Base-by-base conservation (phyloP, 2,329 filamentous ascomycete genomes). In the Ilyonectria sp. region DNA sequence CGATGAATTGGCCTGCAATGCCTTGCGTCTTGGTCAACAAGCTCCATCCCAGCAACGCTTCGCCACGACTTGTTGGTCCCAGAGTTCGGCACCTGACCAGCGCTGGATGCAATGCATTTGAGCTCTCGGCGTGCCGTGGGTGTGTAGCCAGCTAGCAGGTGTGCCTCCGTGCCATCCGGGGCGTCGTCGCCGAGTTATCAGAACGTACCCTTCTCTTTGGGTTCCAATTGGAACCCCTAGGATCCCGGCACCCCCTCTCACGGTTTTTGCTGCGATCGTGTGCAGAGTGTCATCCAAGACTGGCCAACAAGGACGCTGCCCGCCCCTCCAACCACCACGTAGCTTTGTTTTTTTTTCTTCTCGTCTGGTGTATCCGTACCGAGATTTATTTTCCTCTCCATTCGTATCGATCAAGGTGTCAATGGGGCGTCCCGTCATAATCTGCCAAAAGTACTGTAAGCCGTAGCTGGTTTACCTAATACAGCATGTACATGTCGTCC, bases 271-370 rank as follows among this genome's bases (percentile, higher is more conserved):
- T 37, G 58, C 63, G 58, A 66, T 66, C 58, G 58, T 47, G 37
- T 61, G 58, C 58, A 66, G 63, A 43, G 53, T 66, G n/a, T 58
- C 63, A 57, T 61, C 57, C 58, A 57, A 55, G 58, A 46, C 46
- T 29, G 37, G 40, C 63, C 58, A 66, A 66, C 63, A 54, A 62
- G 44, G 43, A n/a, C 15, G 37, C 44, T 47, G 58, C 63, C 58
- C 63, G 57, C 63, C 57, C 63, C 60, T 60, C 56, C 63, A 50
- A 40, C 50, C 19, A 11, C 29, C 13, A 33, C 29, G 9, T 33
- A n/a, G 35, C 17, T 57, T 1, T 56, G n/a, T 40, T n/a, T 26
- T 60, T 53, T 57, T 31, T 21, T 47, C 46, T 57, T 6, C 37
- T n/a, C 15, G 26, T 33, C 43, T 19, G 54, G 17, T 46, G 29